phyloP scores from a whole-genome alignment of 306 rosid genomes.

The Parietaria judaica region DNA sequence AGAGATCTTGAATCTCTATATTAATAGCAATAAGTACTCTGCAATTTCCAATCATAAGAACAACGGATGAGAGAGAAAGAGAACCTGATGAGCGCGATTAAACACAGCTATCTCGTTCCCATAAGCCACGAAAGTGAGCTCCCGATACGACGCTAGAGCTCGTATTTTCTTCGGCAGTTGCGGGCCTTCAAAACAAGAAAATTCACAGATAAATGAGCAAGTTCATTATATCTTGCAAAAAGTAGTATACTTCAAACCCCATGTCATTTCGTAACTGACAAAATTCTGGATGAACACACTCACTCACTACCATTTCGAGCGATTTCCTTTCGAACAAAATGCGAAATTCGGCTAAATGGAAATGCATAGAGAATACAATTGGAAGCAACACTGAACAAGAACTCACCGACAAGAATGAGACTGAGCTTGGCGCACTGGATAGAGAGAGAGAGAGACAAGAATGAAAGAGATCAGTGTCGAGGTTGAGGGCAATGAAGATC shows the following conservation, averaged over 20 bases:
- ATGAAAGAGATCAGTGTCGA: background rate
- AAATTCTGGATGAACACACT: background rate
- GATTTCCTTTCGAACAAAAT: background rate
- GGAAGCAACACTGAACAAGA: background rate
- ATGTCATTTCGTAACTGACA: background rate
- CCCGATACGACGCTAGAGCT: constrained; percentile 82
- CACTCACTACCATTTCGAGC: background rate
- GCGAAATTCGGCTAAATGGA: background rate
- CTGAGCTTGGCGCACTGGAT: constrained; percentile 81
- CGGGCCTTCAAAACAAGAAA: constrained; percentile 43
- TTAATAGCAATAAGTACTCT: no score
- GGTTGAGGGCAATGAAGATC: no score
- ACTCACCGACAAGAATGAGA: constrained; percentile 62
- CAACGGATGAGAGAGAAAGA: no score
- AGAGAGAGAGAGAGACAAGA: constrained; percentile 1
- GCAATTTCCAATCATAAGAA: no score
- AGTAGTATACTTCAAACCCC: no score
- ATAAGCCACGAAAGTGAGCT: constrained; percentile 70
- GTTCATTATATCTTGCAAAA: background rate
- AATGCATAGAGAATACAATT: background rate
- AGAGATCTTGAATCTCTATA: no score
- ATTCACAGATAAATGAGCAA: background rate
- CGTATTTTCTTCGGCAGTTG: constrained; percentile 75
- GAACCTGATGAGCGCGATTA: constrained; percentile 78
- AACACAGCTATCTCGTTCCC: constrained; percentile 63